These are phyloP conservation scores for Xylariaceae sp. DNA, from an alignment of 2,329 filamentous ascomycete species.

Conservation along the genomic window DNA sequence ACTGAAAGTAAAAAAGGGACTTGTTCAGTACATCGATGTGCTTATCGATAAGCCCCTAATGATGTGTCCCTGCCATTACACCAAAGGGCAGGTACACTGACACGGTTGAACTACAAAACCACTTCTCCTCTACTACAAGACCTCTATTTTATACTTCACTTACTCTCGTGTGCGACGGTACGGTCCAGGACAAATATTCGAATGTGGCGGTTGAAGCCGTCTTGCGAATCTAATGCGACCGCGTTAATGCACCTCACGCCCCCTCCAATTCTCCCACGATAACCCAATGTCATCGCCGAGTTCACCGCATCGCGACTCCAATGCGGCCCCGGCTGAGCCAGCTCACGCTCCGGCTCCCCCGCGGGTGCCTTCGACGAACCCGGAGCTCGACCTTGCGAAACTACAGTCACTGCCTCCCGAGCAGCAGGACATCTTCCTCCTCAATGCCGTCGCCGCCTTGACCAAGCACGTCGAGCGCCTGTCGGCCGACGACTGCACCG, in stretches of 20 bases:
- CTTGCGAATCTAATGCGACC: slow-evolving; percentile 5
- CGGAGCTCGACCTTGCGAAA: slow-evolving; percentile 83
- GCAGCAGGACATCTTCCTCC: slow-evolving; percentile 89
- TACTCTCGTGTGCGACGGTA: too few relatives aligned
- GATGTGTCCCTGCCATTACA: too few relatives aligned
- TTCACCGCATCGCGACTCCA: slow-evolving; percentile 24
- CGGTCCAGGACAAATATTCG: too few relatives aligned
- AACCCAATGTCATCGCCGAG: slow-evolving; percentile 23
- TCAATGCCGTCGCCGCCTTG: slow-evolving; percentile 80
- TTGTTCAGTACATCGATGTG: too few relatives aligned
- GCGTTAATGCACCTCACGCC: slow-evolving; percentile 3
- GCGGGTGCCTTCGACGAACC: slow-evolving; percentile 38
- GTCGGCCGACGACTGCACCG: slow-evolving; percentile 70
- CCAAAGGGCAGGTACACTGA: too few relatives aligned
- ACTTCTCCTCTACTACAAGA: too few relatives aligned
- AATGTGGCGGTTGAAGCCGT: too few relatives aligned
- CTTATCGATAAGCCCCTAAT: too few relatives aligned
- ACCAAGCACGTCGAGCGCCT: slow-evolving; percentile 71
- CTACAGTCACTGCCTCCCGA: slow-evolving; percentile 83
- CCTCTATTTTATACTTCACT: too few relatives aligned
- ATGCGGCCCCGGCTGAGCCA: slow-evolving; percentile 21
- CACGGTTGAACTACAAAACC: too few relatives aligned
- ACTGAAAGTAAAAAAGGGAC: too few relatives aligned
- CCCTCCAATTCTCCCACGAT: slow-evolving; percentile 2
- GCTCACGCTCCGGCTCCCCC: slow-evolving; percentile 20